Percentiles rank a stretch among this genome's conserved stretches.
phyloP scores from a whole-genome alignment of 257 asterid genomes.

The Solanum phureja region DNA sequence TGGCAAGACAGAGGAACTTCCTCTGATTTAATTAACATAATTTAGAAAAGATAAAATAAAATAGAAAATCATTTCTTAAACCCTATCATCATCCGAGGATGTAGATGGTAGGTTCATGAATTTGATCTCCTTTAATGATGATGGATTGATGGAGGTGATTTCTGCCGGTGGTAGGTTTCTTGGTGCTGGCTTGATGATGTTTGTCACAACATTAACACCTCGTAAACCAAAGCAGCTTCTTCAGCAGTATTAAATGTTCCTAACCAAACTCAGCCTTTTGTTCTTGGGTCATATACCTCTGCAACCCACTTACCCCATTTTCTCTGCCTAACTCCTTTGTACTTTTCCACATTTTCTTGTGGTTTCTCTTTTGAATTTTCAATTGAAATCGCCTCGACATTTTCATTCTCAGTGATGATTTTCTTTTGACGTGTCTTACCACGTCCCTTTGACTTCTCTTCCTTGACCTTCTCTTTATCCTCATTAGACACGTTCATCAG shows the following conservation, averaged over 20 bases:
- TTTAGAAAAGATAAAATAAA: neutral
- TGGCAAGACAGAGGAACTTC: no score
- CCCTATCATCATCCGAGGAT: neutral
- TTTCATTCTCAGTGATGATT: no score
- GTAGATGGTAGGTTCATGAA: neutral
- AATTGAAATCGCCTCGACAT: no score
- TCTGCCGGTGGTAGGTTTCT: no score
- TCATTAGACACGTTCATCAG: no score
- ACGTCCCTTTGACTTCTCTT: no score
- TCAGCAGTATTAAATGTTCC: neutral
- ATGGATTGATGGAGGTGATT: no score
- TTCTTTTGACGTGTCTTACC: no score
- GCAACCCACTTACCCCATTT: neutral
- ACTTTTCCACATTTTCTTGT: neutral
- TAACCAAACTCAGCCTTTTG: neutral
- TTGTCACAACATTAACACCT: neutral
- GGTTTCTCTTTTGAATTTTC: no score
- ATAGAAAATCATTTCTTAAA: neutral
- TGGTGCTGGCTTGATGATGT: neutral
- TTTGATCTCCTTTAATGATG: neutral
- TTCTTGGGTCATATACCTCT: neutral
- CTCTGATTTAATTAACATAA: no score
- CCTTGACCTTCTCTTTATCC: no score
- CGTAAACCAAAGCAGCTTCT: neutral
- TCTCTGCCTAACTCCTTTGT: neutral